Base-by-base conservation (phyloP, 495 filamentous ascomycete genomes). In the Recurvomyces mirabilis region DNA sequence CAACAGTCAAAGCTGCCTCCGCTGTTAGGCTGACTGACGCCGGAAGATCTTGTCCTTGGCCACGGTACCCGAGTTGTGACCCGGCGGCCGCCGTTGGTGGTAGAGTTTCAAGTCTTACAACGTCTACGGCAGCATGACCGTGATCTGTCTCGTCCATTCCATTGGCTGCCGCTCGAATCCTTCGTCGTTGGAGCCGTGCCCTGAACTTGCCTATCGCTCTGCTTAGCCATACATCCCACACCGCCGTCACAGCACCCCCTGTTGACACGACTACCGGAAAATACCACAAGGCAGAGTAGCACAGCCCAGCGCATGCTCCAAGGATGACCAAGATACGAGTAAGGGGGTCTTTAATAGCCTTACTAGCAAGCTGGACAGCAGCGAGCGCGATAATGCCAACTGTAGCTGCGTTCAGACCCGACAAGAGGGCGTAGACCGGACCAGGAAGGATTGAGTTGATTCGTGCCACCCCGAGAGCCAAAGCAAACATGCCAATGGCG, bases 221-320 rank as follows among this genome's bases (percentile, higher is more conserved):
- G n/a, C n/a, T n/a, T n/a, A n/a, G n/a, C n/a, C n/a, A n/a, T n/a
- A n/a, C n/a, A n/a, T 89, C 84, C 65, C 75, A 82, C 6, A 73
- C 29, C 0, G 77, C 57, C 0, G 79, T 77, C 0, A 64, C 60
- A 12, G 70, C 3, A 23, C 78, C 64, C 0, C 77, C 82, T 12
- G 65, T 63, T 10, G 77, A 42, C 70, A 89, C 80, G 7, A 93
- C 53, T 1, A 82, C 57, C 0, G 85, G 85, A 49, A 87, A 89
- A 54, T 87, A 93, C 85, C 82, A 93, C 0, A 88, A 62, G 0
- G 82, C 75, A 43, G 75, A 86, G 49, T 89, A 87, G 31, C 81
- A 69, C 59, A 89, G 61, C 5, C 83, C 85, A 0, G 79, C 80
- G 2, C 71, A 65, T 17, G 66, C 85, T 13, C 73, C 74, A n/a